Base-by-base conservation (phyloP, 1,284 basidiomycete genomes). In the Retiboletus flavoniger region DNA sequence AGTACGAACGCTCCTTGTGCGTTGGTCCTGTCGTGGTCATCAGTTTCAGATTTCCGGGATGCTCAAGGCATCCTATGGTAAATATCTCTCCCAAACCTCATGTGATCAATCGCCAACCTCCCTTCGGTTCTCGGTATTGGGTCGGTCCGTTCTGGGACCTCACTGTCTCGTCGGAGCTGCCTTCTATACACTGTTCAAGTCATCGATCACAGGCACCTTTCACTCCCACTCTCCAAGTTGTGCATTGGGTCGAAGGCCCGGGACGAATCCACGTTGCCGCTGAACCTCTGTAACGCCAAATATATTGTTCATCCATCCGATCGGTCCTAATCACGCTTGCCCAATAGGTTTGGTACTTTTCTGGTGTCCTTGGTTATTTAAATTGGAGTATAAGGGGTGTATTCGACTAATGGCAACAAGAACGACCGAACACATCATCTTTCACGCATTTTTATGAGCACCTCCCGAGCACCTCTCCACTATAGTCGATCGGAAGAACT, bases 1-100 rank as follows among this genome's bases (percentile, higher is more conserved):
- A 76, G 75, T 14, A 80, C 83, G 78, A 91, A 91, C 66, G 84
- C 86, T 2, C 89, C 89, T 13, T 79, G 89, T 59, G 74, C 87
- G 0, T 90, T 66, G 89, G 88, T 1, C 89, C 89, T 0, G 85
- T 87, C 3, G 84, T 83, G 14, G 76, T 91, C 39, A 75, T 79
- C 2, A 79, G 81, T 7, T 91, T 89, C 65, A 69, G 74, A 1
- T 66, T 64, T 19, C 53, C 50, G 21, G 63, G 65, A 32, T 63
- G 71, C 34, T 59, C 69, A 19, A 68, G 75, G 21, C 87, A 89
- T 54, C 89, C 85, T 86, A 78, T 84, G 57, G 82, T 84, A 67
- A 43, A 78, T 73, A n/a, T 43, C 28, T 38, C 7, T 45, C 9
- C 17, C 3, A 34, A 35, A 40, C 17, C 7, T 53, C 42, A 46